Percentiles rank a stretch among this genome's conserved stretches.
Evolutionary conservation across 352 stramenopile genomes (phyloP).

Genomic region (Peronospora tabacina): DNA sequence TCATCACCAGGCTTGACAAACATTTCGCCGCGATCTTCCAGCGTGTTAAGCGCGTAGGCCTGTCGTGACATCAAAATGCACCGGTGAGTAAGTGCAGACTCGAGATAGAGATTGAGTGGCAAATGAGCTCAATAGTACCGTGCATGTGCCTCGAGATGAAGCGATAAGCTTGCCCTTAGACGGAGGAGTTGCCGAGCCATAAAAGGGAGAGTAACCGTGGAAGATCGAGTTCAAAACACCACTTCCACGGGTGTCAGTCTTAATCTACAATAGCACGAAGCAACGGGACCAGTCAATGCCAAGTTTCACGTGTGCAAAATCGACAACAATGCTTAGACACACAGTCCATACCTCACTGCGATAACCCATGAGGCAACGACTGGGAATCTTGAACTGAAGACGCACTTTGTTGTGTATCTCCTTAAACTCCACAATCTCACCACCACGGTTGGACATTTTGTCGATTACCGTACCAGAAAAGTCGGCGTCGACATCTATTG

Average conservation of each 20-base stretch:
- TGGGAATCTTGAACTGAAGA: constrained; percentile 95
- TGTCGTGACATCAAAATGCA: constrained; percentile 10
- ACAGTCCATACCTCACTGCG: constrained; percentile 59
- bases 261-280: constrained; percentile 63
- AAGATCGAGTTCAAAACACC: constrained; percentile 97
- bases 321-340: not conserved
- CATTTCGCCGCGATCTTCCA: constrained; percentile 92
- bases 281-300: constrained; percentile 8
- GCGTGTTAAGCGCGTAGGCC: constrained; percentile 88
- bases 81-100: not conserved
- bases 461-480: constrained; percentile 96
- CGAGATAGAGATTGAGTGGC: not conserved
- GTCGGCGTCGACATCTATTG: constrained; percentile 94
- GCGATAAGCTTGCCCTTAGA: constrained; percentile 84
- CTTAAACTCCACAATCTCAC: constrained; percentile 89
- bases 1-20: constrained; percentile 93
- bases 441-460: constrained; percentile 90
- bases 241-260: constrained; percentile 91
- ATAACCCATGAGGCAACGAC: constrained; percentile 94
- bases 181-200: constrained; percentile 57
- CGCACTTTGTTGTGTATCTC: constrained; percentile 90
- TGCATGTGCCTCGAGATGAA: constrained; percentile 59
- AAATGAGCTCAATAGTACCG: constrained; percentile 24
- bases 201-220: constrained; percentile 89
- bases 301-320: not conserved